Percentiles rank a stretch among this genome's conserved stretches.
These are phyloP conservation scores for Nakazawaea ishiwadae DNA, from an alignment of 805 yeast genomes.

Conservation along the genomic window DNA sequence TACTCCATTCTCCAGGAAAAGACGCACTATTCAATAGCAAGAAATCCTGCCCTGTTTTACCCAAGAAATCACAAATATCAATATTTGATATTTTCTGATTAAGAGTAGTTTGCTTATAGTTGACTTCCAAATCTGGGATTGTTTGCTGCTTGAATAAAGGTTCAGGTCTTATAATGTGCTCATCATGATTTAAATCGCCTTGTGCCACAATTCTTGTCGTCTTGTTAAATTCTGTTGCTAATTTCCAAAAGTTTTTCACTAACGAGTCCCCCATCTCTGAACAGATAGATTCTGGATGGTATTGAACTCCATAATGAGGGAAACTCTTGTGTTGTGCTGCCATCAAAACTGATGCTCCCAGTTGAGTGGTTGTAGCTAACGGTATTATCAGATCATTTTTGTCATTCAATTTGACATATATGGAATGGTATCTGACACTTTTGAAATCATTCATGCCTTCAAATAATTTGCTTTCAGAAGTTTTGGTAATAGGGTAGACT, in stretches of 20 bases:
- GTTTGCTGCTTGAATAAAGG: slow-evolving; percentile 18
- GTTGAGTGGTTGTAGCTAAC: slow-evolving; percentile 54
- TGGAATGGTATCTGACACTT: slow-evolving; percentile 87
- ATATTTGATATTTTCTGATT: slow-evolving; percentile 28
- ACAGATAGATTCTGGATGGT: slow-evolving; percentile 94
- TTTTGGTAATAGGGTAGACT: slow-evolving; percentile 43
- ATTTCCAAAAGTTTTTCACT: slow-evolving; percentile 55
- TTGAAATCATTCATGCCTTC: slow-evolving; percentile 42
- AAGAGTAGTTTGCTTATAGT: neutral
- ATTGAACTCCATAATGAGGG: slow-evolving; percentile 93
- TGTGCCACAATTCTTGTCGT: neutral
- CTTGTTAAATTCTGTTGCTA: slow-evolving; percentile 35
- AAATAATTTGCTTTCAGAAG: slow-evolving; percentile 33
- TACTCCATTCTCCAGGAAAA: slow-evolving; percentile 82
- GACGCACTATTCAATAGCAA: slow-evolving; percentile 74
- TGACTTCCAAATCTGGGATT: neutral
- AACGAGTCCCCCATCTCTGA: slow-evolving; percentile 61
- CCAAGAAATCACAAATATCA: slow-evolving; percentile 47
- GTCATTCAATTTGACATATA: slow-evolving; percentile 39
- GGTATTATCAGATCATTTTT: slow-evolving; percentile 37
- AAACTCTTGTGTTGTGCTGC: slow-evolving; percentile 56
- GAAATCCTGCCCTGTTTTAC: slow-evolving; percentile 36
- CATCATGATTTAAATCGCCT: slow-evolving; percentile 13
- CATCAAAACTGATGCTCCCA: slow-evolving; percentile 54
- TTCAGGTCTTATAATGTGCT: slow-evolving; percentile 18